phyloP scores from a whole-genome alignment of 1,139 yeast genomes.

The Sugiyamaella pinicola region DNA sequence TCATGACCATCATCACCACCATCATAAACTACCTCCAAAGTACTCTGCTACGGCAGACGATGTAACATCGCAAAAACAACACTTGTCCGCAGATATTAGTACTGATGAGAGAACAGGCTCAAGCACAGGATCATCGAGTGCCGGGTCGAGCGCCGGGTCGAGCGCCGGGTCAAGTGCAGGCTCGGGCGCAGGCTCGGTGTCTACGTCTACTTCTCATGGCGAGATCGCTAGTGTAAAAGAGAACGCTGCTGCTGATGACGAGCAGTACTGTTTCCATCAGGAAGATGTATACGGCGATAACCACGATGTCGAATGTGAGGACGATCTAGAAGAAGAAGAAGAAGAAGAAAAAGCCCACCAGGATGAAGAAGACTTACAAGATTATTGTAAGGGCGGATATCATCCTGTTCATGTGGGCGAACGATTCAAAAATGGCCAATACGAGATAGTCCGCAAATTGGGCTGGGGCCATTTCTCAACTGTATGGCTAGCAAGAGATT shows the following conservation, averaged over 20 bases:
- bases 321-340: constrained; percentile 40
- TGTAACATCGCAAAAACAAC: not conserved
- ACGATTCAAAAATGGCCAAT: constrained; percentile 56
- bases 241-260: not conserved
- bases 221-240: not conserved
- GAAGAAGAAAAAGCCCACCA: constrained; percentile 27
- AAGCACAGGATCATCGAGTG: not conserved
- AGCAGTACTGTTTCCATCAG: constrained; percentile 7
- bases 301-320: constrained; percentile 69
- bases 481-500: constrained; percentile 80
- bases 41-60: constrained; percentile 5
- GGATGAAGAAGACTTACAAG: constrained; percentile 69
- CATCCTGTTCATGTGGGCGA: constrained; percentile 85
- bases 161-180: not conserved
- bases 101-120: not conserved
- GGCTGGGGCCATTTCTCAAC: constrained; percentile 95
- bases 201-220: constrained; percentile 1
- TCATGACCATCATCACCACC: constrained; percentile 1
- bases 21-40: constrained; percentile 4
- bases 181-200: not conserved
- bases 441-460: constrained; percentile 70
- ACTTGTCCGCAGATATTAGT: not conserved
- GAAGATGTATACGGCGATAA: constrained; percentile 48
- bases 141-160: not conserved
- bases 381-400: constrained; percentile 82